Percentiles rank a stretch among this genome's conserved stretches.
Conservation (phyloP, 495 filamentous ascomycete genomes). For the Astrothelium macrocarpum region DNA sequence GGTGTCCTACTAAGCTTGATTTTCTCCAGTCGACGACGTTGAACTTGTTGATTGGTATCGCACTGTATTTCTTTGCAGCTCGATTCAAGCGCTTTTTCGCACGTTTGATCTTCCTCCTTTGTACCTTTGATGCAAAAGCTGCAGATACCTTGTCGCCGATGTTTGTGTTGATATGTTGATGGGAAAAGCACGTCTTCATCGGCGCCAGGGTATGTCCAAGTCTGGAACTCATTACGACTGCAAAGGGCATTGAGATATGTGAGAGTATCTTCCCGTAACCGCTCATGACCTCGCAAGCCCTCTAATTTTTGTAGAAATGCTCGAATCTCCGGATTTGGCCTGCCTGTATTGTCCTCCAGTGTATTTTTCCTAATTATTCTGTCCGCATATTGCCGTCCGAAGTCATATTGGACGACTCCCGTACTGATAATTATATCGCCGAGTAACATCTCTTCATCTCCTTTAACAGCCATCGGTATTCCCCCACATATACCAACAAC, state of each 20-base stretch:
- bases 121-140: neutral
- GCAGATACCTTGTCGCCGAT: neutral
- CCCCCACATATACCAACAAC: conserved; percentile 11
- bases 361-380: neutral
- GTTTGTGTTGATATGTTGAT: conserved; percentile 3
- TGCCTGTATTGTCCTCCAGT: neutral
- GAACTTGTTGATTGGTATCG: neutral
- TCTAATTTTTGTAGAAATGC: neutral
- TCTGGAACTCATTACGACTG: neutral
- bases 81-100: neutral
- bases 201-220: neutral
- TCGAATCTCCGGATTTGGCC: neutral
- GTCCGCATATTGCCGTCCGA: conserved; percentile 8
- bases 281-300: too few relatives aligned
- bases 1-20: neutral
- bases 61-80: conserved; percentile 10
- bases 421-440: conserved; percentile 9
- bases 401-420: conserved; percentile 8
- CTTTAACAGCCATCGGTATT: neutral
- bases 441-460: neutral
- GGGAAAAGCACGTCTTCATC: neutral
- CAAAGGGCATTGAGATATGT: neutral
- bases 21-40: neutral
- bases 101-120: conserved; percentile 6
- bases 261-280: neutral